Conservation (phyloP, 306 rosid species). For the Luffa aegyptiaca region DNA sequence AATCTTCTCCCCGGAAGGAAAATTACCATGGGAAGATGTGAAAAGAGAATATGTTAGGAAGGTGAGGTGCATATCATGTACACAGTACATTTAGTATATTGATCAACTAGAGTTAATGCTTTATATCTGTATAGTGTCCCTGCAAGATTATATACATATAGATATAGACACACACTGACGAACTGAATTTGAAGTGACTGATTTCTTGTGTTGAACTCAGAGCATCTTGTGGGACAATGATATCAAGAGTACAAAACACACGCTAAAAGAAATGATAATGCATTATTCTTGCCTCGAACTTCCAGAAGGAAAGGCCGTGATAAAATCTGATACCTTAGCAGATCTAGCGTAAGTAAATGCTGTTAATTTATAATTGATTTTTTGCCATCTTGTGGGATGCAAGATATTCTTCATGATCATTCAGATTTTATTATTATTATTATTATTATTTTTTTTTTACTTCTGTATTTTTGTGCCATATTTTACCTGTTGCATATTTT, state of each 20-base stretch:
- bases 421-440: no score
- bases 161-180: not conserved
- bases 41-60: slow-evolving; percentile 66
- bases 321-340: slow-evolving; percentile 43
- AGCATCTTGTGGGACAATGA: slow-evolving; percentile 93
- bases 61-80: slow-evolving; percentile 24
- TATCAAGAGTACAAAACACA: slow-evolving; percentile 68
- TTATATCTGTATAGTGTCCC: not conserved
- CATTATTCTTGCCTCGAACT: slow-evolving; percentile 66
- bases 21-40: slow-evolving; percentile 47
- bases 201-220: slow-evolving; percentile 31
- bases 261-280: slow-evolving; percentile 69
- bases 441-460: not conserved
- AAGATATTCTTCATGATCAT: not conserved
- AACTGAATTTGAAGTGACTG: not conserved
- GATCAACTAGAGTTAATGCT: not conserved
- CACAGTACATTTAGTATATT: not conserved
- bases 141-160: not conserved
- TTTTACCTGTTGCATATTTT: not conserved
- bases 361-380: slow-evolving; percentile 9
- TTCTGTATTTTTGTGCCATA: not conserved
- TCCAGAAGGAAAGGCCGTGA: slow-evolving; percentile 77
- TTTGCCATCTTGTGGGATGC: not conserved
- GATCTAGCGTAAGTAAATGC: slow-evolving; percentile 71
- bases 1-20: slow-evolving; percentile 54